Evolutionary conservation across 805 yeast species (phyloP), one percentile per base, ranked within the genome.

Genomic region (Suhomyces canberraensis): DNA sequence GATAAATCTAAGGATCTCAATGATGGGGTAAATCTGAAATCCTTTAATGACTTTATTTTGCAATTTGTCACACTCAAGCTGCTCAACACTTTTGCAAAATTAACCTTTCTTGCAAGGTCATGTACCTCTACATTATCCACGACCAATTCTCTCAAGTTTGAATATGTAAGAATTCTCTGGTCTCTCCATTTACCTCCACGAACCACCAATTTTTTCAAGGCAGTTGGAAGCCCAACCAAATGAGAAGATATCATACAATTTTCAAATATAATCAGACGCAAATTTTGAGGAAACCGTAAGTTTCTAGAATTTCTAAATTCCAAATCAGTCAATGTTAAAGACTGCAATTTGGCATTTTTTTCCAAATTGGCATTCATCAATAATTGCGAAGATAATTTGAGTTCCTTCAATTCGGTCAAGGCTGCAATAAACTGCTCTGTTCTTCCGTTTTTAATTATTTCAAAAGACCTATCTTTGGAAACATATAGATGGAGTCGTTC

Each of bases 101-200:
- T 35, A 9, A 41, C 29, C 20, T 37, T 37, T 20, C 16, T 31
- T 4, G 19, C 17, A 16, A 41, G 25, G 9, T 35, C 39, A 5
- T 39, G 21, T 3, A 37, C 33, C 22, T 41, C 37, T 15, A 32
- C 39, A n/a, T 32, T 35, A 18, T 41, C 40, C 15, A 41, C 17
- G 4, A 13, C 28, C 22, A 41, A 30, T 32, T 35, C 45, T 21
- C 17, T 37, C 30, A 41, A 22, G 22, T 26, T 32, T 15, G 42
- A 20, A 16, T 19, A 41, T n/a, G 35, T 26, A 7, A 41, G 25
- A 3, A 24, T 35, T 4, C 29, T 28, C 17, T 29, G 41, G 7
- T 38, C 40, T 26, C 33, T 37, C 42, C 41, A 41, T 24, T 35
- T 37, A 8, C 45, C 45, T n/a, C 41, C 40, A 11, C 26, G 25